Evolutionary conservation across 768 basidiomycete genomes (phyloP).

Genomic region (Boletus sp.): DNA sequence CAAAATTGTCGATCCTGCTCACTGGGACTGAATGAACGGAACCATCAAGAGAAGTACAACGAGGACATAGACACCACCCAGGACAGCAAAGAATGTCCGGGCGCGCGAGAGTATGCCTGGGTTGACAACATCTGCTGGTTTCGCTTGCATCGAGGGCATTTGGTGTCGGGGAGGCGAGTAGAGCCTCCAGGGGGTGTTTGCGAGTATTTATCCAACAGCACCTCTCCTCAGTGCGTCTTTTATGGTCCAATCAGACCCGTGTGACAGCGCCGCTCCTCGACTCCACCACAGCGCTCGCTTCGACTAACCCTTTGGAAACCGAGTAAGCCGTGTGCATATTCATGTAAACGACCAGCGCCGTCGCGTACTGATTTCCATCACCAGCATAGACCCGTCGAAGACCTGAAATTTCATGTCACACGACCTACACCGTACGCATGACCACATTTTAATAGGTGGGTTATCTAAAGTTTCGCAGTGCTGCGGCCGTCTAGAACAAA

Average conservation of each 20-base stretch:
- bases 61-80: slow-evolving; percentile 52
- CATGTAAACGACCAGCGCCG: not conserved
- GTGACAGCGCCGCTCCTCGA: not conserved
- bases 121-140: not conserved
- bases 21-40: slow-evolving; percentile 71
- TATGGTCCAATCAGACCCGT: not conserved
- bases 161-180: not conserved
- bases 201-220: slow-evolving; percentile 12
- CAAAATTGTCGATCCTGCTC: slow-evolving; percentile 27
- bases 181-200: slow-evolving; percentile 4
- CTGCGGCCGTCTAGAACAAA: not conserved
- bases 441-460: not conserved
- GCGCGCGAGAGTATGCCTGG: slow-evolving; percentile 24
- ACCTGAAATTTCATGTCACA: slow-evolving; percentile 10
- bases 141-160: slow-evolving; percentile 11
- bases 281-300: slow-evolving; percentile 1
- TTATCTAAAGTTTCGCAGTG: not conserved
- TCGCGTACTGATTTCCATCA: not conserved
- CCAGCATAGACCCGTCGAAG: not conserved
- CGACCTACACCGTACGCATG: slow-evolving; percentile 8
- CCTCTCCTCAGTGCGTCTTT: not conserved
- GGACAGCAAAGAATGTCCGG: slow-evolving; percentile 34
- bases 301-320: not conserved
- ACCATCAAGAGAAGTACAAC: slow-evolving; percentile 52
- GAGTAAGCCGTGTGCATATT: not conserved